A percentile compares a stretch with the other conserved stretches of the same genome.
Evolutionary conservation across 1,284 basidiomycete genomes (phyloP).

Genomic region (Volvariella surrecta): DNA sequence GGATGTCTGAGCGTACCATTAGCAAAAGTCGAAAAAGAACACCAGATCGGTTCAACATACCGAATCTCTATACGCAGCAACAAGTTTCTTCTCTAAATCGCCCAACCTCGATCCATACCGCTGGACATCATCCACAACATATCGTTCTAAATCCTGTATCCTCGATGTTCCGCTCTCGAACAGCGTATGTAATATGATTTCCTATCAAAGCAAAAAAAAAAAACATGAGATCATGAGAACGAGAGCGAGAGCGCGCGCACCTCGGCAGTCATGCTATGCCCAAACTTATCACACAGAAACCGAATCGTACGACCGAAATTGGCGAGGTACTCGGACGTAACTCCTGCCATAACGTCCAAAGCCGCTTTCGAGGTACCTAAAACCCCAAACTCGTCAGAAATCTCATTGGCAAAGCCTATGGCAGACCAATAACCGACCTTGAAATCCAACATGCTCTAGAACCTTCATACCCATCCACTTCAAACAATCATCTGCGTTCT

Average conservation of each 20-base stretch:
- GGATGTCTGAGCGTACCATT: conserved; percentile 32
- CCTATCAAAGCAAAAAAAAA: conserved; percentile 36
- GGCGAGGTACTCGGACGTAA: conserved; percentile 74
- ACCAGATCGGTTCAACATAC: conserved; percentile 29
- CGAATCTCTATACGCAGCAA: conserved; percentile 74
- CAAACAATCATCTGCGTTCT: conserved; percentile 51
- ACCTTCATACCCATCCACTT: conserved; percentile 68
- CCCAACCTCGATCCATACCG: conserved; percentile 70
- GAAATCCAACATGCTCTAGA: conserved; percentile 83
- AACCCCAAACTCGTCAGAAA: too few species aligned
- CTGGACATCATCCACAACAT: conserved; percentile 86
- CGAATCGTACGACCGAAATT: conserved; percentile 86
- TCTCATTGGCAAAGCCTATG: neutral
- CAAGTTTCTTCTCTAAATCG: conserved; percentile 83
- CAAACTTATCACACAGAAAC: conserved; percentile 77
- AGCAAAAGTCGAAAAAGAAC: conserved; percentile 6
- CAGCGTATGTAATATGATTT: conserved; percentile 86
- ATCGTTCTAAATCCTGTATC: conserved; percentile 73
- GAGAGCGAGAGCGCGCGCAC: conserved; percentile 30
- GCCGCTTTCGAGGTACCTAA: conserved; percentile 60
- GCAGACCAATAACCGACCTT: conserved; percentile 45
- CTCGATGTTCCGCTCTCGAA: conserved; percentile 80
- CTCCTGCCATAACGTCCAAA: conserved; percentile 74
- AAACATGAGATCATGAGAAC: neutral
- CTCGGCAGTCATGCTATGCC: conserved; percentile 72